Evolutionary conservation across 2,329 filamentous ascomycete genomes (phyloP).

Genomic region (Canariomyces notabilis): DNA sequence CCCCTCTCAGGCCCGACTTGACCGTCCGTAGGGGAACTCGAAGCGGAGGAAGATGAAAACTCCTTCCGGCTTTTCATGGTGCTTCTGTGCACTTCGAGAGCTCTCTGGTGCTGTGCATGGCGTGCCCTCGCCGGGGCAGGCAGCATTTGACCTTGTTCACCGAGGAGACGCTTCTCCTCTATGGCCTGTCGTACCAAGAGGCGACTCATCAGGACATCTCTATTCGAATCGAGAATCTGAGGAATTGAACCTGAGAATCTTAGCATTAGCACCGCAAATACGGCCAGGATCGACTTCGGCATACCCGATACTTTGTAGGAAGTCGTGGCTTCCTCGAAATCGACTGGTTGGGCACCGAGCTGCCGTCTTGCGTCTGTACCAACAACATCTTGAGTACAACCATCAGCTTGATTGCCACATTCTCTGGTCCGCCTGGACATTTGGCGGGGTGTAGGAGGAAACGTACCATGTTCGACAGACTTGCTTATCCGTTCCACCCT

Average conservation of each 20-base stretch:
- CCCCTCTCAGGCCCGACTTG: not conserved
- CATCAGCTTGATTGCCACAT: too few species aligned
- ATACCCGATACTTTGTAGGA: constrained; percentile 6
- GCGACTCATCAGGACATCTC: constrained; percentile 14
- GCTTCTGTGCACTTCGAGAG: not conserved
- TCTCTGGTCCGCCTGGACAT: too few species aligned
- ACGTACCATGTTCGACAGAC: constrained; percentile 13
- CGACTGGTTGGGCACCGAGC: not conserved
- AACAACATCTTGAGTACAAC: too few species aligned
- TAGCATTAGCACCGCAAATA: not conserved
- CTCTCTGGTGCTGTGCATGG: not conserved
- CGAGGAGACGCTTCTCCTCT: not conserved
- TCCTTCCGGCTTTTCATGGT: not conserved
- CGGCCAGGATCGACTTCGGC: not conserved
- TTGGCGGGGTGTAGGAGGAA: too few species aligned
- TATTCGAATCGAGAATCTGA: not conserved
- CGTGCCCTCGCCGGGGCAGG: not conserved
- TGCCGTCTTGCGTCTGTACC: not conserved
- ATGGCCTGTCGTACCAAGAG: constrained; percentile 6
- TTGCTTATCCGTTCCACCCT: constrained; percentile 28
- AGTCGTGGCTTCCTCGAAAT: not conserved
- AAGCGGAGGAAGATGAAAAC: not conserved
- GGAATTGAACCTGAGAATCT: constrained; percentile 5
- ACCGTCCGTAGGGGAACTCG: not conserved
- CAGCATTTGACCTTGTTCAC: not conserved